phyloP scores from a whole-genome alignment of 371 early-diverging fungal species.

The Rhizopus stolonifer region DNA sequence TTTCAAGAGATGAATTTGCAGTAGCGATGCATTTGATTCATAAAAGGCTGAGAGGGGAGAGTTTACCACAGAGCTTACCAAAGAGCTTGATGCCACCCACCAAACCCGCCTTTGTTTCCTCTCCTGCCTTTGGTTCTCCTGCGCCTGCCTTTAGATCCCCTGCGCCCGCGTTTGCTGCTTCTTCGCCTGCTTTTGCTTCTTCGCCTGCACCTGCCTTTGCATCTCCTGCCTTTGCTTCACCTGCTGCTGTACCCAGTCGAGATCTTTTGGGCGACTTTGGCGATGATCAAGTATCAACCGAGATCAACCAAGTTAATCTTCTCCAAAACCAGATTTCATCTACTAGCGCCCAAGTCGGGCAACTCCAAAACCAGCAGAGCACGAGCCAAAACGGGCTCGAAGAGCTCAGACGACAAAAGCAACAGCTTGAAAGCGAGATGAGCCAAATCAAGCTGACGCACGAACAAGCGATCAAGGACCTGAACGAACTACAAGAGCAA shows the following conservation, averaged over 20 bases:
- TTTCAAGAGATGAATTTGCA: conserved; percentile 86
- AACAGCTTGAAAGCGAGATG: conserved; percentile 34
- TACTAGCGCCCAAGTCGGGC: conserved; percentile 19
- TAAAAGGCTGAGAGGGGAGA: conserved; percentile 73
- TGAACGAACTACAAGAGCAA: conserved; percentile 37
- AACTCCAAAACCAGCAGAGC: conserved; percentile 24
- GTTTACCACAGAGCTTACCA: conserved; percentile 69
- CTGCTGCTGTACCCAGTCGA: conserved; percentile 7
- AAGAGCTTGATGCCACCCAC: conserved; percentile 30
- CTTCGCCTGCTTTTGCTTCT: conserved; percentile 5
- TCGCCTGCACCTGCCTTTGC: neutral
- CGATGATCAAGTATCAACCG: conserved; percentile 37
- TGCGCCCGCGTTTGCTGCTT: neutral
- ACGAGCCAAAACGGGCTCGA: conserved; percentile 29
- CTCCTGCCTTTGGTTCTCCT: conserved; percentile 10
- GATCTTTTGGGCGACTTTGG: conserved; percentile 50
- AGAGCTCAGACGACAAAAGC: conserved; percentile 33
- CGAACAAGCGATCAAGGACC: conserved; percentile 28
- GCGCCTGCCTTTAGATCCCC: conserved; percentile 7
- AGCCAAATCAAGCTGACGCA: conserved; percentile 31
- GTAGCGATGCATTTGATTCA: conserved; percentile 93
- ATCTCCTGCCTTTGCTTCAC: conserved; percentile 14
- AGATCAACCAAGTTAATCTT: conserved; percentile 43
- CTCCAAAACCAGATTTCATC: conserved; percentile 41
- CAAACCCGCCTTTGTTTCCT: too few relatives aligned